Conservation (phyloP, 345 rosid genomes). For the Passiflora organensis region DNA sequence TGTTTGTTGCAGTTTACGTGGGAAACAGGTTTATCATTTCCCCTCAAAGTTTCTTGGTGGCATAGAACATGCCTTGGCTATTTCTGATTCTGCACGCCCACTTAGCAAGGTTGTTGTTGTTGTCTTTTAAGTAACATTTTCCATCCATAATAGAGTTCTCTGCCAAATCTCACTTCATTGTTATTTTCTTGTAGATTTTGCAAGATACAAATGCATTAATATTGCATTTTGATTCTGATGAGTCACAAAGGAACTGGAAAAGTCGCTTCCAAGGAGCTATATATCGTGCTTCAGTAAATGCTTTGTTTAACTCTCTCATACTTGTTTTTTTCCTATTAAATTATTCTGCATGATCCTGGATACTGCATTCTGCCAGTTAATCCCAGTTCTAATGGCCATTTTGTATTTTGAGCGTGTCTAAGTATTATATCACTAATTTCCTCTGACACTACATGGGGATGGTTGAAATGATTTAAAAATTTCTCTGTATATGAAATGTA, state of each 20-base stretch:
- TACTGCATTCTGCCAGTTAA: too few species aligned
- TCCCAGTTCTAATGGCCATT: too few species aligned
- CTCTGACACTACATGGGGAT: too few species aligned
- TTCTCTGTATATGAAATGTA: too few species aligned
- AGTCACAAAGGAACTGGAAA: slow-evolving; percentile 70
- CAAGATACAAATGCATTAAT: slow-evolving; percentile 81
- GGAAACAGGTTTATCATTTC: slow-evolving; percentile 71
- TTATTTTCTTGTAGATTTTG: slow-evolving; percentile 46
- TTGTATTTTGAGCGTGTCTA: too few species aligned
- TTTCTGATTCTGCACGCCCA: slow-evolving; percentile 57
- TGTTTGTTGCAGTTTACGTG: slow-evolving; percentile 56
- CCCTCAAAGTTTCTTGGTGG: slow-evolving; percentile 66
- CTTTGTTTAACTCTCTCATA: slow-evolving; percentile 5
- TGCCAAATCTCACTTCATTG: slow-evolving; percentile 15
- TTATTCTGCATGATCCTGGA: too few species aligned
- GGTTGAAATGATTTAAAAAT: too few species aligned
- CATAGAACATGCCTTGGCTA: slow-evolving; percentile 65
- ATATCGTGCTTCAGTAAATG: slow-evolving; percentile 75
- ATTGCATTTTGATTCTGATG: slow-evolving; percentile 63
- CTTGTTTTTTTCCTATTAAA: not conserved
- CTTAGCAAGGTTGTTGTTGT: slow-evolving; percentile 44
- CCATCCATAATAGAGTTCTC: slow-evolving; percentile 4
- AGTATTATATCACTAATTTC: too few species aligned
- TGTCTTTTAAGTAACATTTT: slow-evolving; percentile 7
- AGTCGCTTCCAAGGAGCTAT: slow-evolving; percentile 83